phyloP scores from a whole-genome alignment of 2,329 filamentous ascomycete genomes.

The Fonsecaea pugnacius region DNA sequence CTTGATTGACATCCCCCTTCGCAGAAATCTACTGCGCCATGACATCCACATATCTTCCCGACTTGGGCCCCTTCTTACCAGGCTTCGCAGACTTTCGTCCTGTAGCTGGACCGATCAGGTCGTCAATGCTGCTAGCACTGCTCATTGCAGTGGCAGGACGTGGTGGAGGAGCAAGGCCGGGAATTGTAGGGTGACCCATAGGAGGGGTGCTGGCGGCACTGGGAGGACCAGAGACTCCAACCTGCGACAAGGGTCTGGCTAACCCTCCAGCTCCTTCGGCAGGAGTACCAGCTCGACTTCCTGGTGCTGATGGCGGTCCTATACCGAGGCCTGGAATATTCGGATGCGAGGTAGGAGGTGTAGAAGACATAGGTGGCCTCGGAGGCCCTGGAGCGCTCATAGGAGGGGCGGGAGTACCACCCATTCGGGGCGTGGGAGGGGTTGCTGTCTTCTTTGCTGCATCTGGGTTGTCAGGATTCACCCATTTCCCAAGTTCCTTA shows the following conservation, averaged over 20 bases:
- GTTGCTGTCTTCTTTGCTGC: slow-evolving; percentile 68
- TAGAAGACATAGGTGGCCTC: slow-evolving; percentile 10
- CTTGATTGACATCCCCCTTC: not conserved
- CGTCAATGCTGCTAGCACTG: slow-evolving; percentile 92
- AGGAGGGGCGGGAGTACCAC: slow-evolving; percentile 40
- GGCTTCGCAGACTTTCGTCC: slow-evolving; percentile 61
- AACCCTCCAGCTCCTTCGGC: slow-evolving; percentile 20
- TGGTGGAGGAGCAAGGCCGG: slow-evolving; percentile 47
- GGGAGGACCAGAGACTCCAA: slow-evolving; percentile 40
- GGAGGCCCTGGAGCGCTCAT: slow-evolving; percentile 23
- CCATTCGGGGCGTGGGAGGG: slow-evolving; percentile 76
- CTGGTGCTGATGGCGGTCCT: slow-evolving; percentile 24
- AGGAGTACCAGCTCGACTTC: slow-evolving; percentile 34
- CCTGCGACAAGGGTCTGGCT: slow-evolving; percentile 28
- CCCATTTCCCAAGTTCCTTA: slow-evolving; percentile 94
- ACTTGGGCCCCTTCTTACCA: slow-evolving; percentile 65
- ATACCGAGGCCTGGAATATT: slow-evolving; percentile 24
- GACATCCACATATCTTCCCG: slow-evolving; percentile 93
- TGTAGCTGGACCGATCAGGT: slow-evolving; percentile 79
- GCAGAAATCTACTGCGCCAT: slow-evolving; percentile 68
- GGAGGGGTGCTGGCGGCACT: slow-evolving; percentile 34
- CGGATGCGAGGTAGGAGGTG: slow-evolving; percentile 23
- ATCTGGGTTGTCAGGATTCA: slow-evolving; percentile 86
- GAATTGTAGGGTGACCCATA: slow-evolving; percentile 39
- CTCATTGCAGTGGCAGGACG: slow-evolving; percentile 81